Conservation (phyloP, 805 yeast genomes). For the Lipomyces kockii region DNA sequence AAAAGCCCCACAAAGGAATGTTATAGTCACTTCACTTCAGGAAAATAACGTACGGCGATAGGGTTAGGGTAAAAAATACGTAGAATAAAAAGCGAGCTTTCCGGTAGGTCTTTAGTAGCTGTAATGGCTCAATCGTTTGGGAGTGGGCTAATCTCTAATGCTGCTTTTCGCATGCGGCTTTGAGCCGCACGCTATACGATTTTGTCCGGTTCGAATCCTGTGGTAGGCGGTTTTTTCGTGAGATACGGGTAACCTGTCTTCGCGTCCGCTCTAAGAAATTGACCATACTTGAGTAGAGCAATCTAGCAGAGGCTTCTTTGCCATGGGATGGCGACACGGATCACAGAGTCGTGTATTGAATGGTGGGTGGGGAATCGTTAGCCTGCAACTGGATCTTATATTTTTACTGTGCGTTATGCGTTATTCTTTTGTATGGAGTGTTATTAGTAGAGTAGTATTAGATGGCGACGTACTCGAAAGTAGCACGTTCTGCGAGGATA, state of each 20-base stretch:
- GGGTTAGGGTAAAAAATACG: too few relatives aligned
- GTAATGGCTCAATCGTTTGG: constrained; percentile 34
- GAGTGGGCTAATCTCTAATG: constrained; percentile 11
- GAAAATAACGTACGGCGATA: too few relatives aligned
- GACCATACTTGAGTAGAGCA: constrained; percentile 36
- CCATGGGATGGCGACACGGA: constrained; percentile 38
- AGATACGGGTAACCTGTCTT: constrained; percentile 29
- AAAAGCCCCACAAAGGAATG: too few relatives aligned
- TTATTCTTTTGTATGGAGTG: too few relatives aligned
- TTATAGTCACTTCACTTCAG: too few relatives aligned
- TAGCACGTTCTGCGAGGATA: too few relatives aligned
- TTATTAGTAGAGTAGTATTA: too few relatives aligned
- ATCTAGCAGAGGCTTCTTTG: constrained; percentile 37
- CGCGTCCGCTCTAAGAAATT: constrained; percentile 28
- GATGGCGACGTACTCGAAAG: too few relatives aligned
- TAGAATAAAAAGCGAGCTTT: too few relatives aligned
- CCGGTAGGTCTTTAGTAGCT: too few relatives aligned
- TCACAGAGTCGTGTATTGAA: constrained; percentile 26
- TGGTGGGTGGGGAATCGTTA: constrained; percentile 23
- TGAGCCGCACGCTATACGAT: constrained; percentile 15
- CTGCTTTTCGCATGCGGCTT: constrained; percentile 17
- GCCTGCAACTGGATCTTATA: constrained; percentile 21
- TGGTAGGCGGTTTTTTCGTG: constrained; percentile 28
- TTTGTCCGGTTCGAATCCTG: constrained; percentile 37
- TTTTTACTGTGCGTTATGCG: neutral